Conservation (phyloP, 2,329 filamentous ascomycete genomes). For the Dactylonectria macrodidyma region DNA sequence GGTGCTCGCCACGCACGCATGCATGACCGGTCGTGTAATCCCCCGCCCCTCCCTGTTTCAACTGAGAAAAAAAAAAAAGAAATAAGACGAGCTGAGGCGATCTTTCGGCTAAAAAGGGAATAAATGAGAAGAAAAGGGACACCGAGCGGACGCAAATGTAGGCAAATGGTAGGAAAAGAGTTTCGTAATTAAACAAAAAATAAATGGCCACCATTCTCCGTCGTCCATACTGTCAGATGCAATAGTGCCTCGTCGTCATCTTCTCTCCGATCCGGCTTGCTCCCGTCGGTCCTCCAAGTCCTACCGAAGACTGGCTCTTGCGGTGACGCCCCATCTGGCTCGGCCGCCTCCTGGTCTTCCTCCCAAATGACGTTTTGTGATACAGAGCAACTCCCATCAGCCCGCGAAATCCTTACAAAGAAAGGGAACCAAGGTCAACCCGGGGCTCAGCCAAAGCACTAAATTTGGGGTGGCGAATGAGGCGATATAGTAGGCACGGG, state of each 20-base stretch:
- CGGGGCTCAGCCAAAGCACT: constrained; percentile 47
- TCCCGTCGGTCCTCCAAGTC: constrained; percentile 35
- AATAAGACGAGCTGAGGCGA: constrained; percentile 19
- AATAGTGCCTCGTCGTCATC: constrained; percentile 45
- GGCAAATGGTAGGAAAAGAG: constrained; percentile 48
- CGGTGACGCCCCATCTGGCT: constrained; percentile 40
- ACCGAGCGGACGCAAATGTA: constrained; percentile 31
- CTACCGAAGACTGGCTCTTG: constrained; percentile 38
- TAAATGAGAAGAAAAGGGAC: constrained; percentile 22
- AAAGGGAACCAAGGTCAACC: constrained; percentile 49
- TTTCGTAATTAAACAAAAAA: constrained; percentile 67
- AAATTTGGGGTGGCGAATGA: constrained; percentile 38
- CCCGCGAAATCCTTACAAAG: constrained; percentile 50
- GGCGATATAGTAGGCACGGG: constrained; percentile 37
- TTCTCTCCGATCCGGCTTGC: constrained; percentile 34
- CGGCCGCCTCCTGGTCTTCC: constrained; percentile 44
- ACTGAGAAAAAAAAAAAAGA: constrained; percentile 23
- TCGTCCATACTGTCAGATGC: constrained; percentile 53
- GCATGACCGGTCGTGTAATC: constrained; percentile 10
- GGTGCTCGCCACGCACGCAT: constrained; percentile 5
- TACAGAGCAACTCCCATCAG: constrained; percentile 52
- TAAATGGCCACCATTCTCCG: constrained; percentile 61
- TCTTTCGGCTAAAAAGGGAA: constrained; percentile 8
- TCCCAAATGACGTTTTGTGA: constrained; percentile 50
- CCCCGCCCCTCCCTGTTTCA: constrained; percentile 13